Evolutionary conservation across 345 rosid species (phyloP), one percentile per base, ranked within the genome.

Genomic region (Salix suchowensis): DNA sequence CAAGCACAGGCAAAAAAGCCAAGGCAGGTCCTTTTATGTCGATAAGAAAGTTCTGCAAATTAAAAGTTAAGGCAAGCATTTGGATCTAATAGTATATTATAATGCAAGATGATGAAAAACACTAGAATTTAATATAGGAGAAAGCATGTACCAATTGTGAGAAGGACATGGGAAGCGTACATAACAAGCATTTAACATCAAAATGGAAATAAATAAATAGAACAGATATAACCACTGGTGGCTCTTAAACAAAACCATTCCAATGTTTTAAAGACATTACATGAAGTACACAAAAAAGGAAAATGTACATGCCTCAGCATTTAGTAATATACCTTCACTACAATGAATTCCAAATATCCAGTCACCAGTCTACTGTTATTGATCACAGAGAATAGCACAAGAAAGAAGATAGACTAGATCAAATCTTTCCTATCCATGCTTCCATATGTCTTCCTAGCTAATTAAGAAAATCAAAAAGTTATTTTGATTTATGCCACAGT

Each of bases 21-120:
- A 91, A 30, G 15, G 86, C 81, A 10, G 92, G 88, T 80, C 97
- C 97, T 83, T 92, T 88, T 44, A 94, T 89, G 84, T 94, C 97
- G 67, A 94, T 82, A 69, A 89, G 80, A 81, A 89, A 91, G 82
- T 92, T 85, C 92, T 91, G 84, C 76, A 72, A 37, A 71, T n/a
- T 74, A 50, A 78, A 74, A 48, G 39, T 30, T 6, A 34, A 7
- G 64, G 50, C 18, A 24, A 21, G 28, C 9, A 58, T 24, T n/a
- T 58, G 58, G 18, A 61, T 44, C 21, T 6, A 5, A 39, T 18
- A 58, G 19, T 16, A 48, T 37, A 37, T 26, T 39, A 13, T 14
- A 68, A 67, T 62, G 46, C 12, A 67, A 70, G 28, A 55, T 16
- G 39, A 67, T 26, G 42, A 32, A 46, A 44, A 52, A 75, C 32